Conservation (phyloP, 148 eudicot genomes). For the Rhododendron vialii region DNA sequence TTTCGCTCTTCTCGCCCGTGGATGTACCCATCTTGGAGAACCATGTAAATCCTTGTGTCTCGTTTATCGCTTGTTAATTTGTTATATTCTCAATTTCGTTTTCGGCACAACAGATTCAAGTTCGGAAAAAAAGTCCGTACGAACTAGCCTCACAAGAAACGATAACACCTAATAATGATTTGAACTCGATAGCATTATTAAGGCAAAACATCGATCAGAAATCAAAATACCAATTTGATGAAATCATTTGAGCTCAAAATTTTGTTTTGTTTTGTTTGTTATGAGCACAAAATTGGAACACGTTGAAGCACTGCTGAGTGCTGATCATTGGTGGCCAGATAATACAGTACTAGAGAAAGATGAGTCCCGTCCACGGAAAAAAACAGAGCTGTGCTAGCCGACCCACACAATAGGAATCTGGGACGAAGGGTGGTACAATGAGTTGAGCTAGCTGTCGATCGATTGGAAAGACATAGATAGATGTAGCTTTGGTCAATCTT, state of each 20-base stretch:
- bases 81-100: too few species aligned
- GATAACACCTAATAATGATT: not conserved
- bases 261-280: too few species aligned
- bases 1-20: too few species aligned
- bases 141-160: too few species aligned
- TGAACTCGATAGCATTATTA: not conserved
- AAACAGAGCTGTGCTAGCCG: not conserved
- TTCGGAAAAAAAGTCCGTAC: too few species aligned
- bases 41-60: too few species aligned
- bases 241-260: not conserved
- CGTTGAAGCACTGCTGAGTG: not conserved
- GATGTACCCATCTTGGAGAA: too few species aligned
- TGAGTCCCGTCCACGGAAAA: not conserved
- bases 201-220: not conserved
- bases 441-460: not conserved
- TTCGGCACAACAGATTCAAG: not conserved
- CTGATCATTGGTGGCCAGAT: not conserved
- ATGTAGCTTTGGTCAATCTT: not conserved
- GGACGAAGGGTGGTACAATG: not conserved
- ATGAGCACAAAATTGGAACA: not conserved
- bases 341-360: not conserved
- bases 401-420: not conserved
- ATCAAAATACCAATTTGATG: not conserved
- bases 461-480: not conserved
- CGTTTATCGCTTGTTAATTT: too few species aligned